Evolutionary conservation across 805 yeast species (phyloP), one percentile per base, ranked within the genome.

Genomic region (Saturnispora zaruensis): DNA sequence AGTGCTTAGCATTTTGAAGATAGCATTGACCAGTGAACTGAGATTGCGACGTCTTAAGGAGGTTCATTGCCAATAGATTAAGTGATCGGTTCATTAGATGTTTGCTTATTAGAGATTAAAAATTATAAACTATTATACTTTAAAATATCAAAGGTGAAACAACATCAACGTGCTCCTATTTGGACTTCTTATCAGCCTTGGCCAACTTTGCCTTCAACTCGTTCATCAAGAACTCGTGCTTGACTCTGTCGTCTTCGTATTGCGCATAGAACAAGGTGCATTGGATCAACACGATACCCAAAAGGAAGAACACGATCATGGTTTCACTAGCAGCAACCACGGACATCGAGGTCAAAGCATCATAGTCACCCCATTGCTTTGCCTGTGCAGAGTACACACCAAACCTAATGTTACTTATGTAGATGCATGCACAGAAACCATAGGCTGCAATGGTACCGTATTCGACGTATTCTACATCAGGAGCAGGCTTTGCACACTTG

Each of bases 331-430:
- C 97, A 38, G 93, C 96, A 61, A 93, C 78, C 37, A 93, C 96
- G 56, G 87, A 87, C 60, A 91, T 68, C 28, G 98, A 98, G 21
- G 95, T 87, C 53, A 74, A 74, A 64, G 77, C 80, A 60, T 86
- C 87, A 46, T 93, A 96, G 46, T 91, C 98, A 57, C 96, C 98
- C 98, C 98, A 91, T 53, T 79, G 73, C 41, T 89, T 90, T 51
- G 76, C 66, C 25, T 79, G 58, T 49, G 87, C 78, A 50, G 90
- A 78, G 57, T 76, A 76, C 37, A 82, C 72, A 49, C 98, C 98
- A 48, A 85, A 79, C 62, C 87, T 77, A 57, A 91, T 73, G 70
- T 93, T 93, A 54, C 96, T 84, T 60, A 91, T 71, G 67, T 89
- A 93, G 59, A 91, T 77, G 59, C 91, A 80, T 42, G 85, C 68